These are phyloP conservation scores for Cubamyces sp. DNA, from an alignment of 768 basidiomycete genomes.

Conservation along the genomic window DNA sequence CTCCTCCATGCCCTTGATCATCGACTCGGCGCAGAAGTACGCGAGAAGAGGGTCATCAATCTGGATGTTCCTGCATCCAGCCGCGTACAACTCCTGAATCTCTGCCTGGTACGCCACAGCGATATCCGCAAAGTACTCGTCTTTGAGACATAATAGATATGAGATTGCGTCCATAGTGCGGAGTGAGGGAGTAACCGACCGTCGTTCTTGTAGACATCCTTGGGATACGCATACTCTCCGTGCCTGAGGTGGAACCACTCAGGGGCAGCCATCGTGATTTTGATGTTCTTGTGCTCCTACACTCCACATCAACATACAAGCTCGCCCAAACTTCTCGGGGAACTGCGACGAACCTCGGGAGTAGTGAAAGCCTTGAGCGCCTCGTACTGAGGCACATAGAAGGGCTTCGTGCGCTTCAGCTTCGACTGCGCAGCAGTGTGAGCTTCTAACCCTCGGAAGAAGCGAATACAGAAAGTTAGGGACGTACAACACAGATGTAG, in stretches of 20 bases:
- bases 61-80: slow-evolving; percentile 49
- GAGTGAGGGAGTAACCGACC: slow-evolving; percentile 41
- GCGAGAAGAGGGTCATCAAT: slow-evolving; percentile 52
- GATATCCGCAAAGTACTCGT: slow-evolving; percentile 54
- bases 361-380: slow-evolving; percentile 59
- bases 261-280: slow-evolving; percentile 72
- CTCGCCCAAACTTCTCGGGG: background rate
- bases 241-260: slow-evolving; percentile 75
- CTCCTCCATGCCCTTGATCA: slow-evolving; percentile 59
- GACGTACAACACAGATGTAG: slow-evolving; percentile 35
- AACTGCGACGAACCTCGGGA: slow-evolving; percentile 46
- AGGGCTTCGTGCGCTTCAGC: slow-evolving; percentile 61
- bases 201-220: slow-evolving; percentile 62
- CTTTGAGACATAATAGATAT: slow-evolving; percentile 10
- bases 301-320: background rate
- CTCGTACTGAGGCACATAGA: slow-evolving; percentile 67
- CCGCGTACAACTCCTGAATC: slow-evolving; percentile 47
- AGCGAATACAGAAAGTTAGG: background rate
- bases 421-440: slow-evolving; percentile 49
- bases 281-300: slow-evolving; percentile 67
- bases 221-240: slow-evolving; percentile 63
- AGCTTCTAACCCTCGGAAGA: background rate
- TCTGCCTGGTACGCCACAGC: slow-evolving; percentile 51
- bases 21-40: slow-evolving; percentile 68
- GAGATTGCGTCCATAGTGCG: background rate